phyloP scores from a whole-genome alignment of 805 yeast species.

The Hemisphaericaspora nanyangensis region DNA sequence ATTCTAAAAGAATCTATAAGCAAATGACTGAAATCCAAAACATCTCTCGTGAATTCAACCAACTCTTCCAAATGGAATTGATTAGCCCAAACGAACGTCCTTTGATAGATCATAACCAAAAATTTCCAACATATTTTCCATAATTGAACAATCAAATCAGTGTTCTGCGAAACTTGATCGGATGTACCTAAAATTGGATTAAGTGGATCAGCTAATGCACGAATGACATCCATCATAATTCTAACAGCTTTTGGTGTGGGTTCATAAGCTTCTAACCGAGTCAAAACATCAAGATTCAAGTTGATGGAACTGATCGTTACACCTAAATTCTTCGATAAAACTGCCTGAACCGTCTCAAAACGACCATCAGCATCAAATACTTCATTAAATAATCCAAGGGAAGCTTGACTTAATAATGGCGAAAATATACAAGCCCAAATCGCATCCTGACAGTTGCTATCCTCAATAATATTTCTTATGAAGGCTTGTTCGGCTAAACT shows the following conservation, averaged over 20 bases:
- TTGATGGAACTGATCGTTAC: slow-evolving; percentile 48
- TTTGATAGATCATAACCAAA: slow-evolving; percentile 60
- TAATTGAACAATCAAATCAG: slow-evolving; percentile 24
- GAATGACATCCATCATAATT: slow-evolving; percentile 68
- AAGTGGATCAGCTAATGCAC: slow-evolving; percentile 62
- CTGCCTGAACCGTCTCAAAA: slow-evolving; percentile 62
- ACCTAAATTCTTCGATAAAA: slow-evolving; percentile 42
- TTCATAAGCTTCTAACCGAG: slow-evolving; percentile 50
- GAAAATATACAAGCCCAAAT: slow-evolving; percentile 75
- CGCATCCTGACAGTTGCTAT: slow-evolving; percentile 47
- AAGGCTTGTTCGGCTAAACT: slow-evolving; percentile 26
- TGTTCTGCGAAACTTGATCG: slow-evolving; percentile 9
- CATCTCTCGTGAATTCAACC: slow-evolving; percentile 82
- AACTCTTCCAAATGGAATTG: slow-evolving; percentile 52
- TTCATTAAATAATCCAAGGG: slow-evolving; percentile 69
- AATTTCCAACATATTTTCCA: slow-evolving; percentile 79
- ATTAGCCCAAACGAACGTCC: slow-evolving; percentile 75
- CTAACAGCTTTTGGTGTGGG: slow-evolving; percentile 75
- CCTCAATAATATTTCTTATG: slow-evolving; percentile 19
- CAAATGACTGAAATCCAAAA: slow-evolving; percentile 69
- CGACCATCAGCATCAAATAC: slow-evolving; percentile 70
- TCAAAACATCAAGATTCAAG: slow-evolving; percentile 42
- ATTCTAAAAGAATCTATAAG: slow-evolving; percentile 63
- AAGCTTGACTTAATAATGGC: slow-evolving; percentile 62
- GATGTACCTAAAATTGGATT: slow-evolving; percentile 45